phyloP scores from a whole-genome alignment of 2,329 filamentous ascomycete species.

The Fusarium subglutinans region DNA sequence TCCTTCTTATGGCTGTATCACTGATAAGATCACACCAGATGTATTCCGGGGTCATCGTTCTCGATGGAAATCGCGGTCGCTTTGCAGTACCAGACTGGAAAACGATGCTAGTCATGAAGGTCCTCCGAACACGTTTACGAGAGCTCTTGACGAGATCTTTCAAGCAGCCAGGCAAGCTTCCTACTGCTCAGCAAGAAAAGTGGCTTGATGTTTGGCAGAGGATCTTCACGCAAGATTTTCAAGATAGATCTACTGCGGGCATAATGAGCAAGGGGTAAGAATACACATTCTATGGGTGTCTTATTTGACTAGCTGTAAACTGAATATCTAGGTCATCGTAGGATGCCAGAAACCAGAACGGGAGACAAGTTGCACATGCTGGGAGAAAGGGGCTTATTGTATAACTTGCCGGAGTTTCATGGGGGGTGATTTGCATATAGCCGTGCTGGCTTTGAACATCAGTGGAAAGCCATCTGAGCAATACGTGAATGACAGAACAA shows the following conservation, averaged over 20 bases:
- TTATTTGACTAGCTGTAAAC: neutral
- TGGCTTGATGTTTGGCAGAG: slow-evolving; percentile 81
- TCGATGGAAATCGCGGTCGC: slow-evolving; percentile 87
- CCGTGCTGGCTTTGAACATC: neutral
- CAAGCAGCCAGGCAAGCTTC: slow-evolving; percentile 70
- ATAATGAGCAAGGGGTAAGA: slow-evolving; percentile 44
- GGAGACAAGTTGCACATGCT: neutral
- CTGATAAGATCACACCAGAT: slow-evolving; percentile 60
- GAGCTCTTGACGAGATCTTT: slow-evolving; percentile 80
- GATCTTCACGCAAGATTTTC: slow-evolving; percentile 68
- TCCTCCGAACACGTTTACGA: slow-evolving; percentile 75
- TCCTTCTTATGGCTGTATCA: neutral
- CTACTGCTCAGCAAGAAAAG: slow-evolving; percentile 73
- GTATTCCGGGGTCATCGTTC: slow-evolving; percentile 84
- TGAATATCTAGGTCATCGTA: neutral
- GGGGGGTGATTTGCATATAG: neutral
- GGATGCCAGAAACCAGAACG: neutral
- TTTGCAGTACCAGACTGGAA: slow-evolving; percentile 92
- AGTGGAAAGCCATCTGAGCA: neutral
- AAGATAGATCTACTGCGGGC: slow-evolving; percentile 43
- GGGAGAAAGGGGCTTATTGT: neutral
- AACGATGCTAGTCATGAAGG: slow-evolving; percentile 87
- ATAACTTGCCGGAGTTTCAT: neutral
- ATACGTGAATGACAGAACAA: neutral
- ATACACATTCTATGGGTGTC: neutral